Conservation (phyloP, 2,329 filamentous ascomycete species). For the Penicillium vulpinum region DNA sequence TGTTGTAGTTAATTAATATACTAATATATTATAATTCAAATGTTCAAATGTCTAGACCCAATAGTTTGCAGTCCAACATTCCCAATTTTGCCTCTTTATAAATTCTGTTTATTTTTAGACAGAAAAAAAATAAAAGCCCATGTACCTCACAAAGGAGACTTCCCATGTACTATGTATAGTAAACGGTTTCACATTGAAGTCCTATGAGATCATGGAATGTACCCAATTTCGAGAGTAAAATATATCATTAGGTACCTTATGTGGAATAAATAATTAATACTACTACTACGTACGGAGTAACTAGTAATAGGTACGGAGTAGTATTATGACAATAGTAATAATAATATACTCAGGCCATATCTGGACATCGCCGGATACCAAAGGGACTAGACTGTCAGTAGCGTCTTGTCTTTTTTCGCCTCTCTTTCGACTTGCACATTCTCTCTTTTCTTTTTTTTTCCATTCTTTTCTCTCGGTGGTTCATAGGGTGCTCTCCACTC, state of each 20-base stretch:
- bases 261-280: no score
- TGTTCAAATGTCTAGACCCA: background rate
- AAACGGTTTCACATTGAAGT: conserved; percentile 16
- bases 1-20: no score
- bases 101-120: conserved; percentile 7
- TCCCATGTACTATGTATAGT: conserved; percentile 12
- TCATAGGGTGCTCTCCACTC: conserved; percentile 15
- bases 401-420: background rate
- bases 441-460: background rate
- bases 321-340: background rate
- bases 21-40: no score
- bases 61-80: background rate
- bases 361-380: background rate
- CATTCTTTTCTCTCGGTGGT: background rate
- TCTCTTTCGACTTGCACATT: background rate
- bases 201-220: conserved; percentile 3
- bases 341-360: background rate
- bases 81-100: background rate
- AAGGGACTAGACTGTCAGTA: conserved; percentile 5
- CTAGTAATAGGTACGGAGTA: no score
- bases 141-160: background rate
- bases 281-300: no score
- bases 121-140: background rate
- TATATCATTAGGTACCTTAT: background rate
- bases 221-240: background rate